A percentile compares a stretch with the other conserved stretches of the same genome.
Evolutionary conservation across 768 basidiomycete genomes (phyloP).

Genomic region (Collybiopsis confluens): DNA sequence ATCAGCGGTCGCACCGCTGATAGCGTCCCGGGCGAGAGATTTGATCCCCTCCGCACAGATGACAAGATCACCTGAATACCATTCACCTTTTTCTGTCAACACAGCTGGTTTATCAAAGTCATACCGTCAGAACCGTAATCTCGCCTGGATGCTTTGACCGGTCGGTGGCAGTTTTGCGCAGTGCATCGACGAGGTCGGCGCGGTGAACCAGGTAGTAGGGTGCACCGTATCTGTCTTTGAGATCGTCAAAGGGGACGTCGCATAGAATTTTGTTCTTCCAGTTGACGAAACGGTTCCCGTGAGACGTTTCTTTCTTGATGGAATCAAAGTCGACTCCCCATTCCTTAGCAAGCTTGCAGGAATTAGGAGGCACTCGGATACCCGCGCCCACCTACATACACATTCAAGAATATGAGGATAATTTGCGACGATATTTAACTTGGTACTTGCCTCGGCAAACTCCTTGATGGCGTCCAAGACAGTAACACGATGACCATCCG

Average conservation of each 20-base stretch:
- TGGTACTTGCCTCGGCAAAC: neutral
- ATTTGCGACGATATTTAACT: no score
- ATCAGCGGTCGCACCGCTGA: constrained; percentile 24
- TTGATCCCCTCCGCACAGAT: constrained; percentile 35
- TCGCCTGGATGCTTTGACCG: constrained; percentile 17
- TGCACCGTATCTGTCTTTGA: constrained; percentile 25
- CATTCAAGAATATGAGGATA: no score
- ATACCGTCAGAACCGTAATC: constrained; percentile 19
- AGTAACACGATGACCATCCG: constrained; percentile 24
- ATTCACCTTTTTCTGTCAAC: constrained; percentile 11
- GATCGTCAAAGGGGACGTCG: constrained; percentile 21
- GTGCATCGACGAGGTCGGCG: constrained; percentile 23
- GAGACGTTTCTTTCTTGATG: constrained; percentile 18
- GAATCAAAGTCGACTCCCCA: constrained; percentile 22
- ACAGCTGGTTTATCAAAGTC: constrained; percentile 15
- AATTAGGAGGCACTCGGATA: constrained; percentile 31
- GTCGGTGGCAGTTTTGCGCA: constrained; percentile 20
- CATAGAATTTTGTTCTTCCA: constrained; percentile 23
- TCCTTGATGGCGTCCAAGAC: constrained; percentile 20
- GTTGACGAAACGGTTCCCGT: constrained; percentile 13
- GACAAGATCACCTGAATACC: constrained; percentile 29
- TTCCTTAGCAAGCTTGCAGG: constrained; percentile 21
- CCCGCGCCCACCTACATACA: constrained; percentile 29
- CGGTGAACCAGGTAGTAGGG: constrained; percentile 32
- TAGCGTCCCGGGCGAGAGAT: constrained; percentile 23